phyloP scores from a whole-genome alignment of 2,329 filamentous ascomycete species.

The Leptographium galeiforme region DNA sequence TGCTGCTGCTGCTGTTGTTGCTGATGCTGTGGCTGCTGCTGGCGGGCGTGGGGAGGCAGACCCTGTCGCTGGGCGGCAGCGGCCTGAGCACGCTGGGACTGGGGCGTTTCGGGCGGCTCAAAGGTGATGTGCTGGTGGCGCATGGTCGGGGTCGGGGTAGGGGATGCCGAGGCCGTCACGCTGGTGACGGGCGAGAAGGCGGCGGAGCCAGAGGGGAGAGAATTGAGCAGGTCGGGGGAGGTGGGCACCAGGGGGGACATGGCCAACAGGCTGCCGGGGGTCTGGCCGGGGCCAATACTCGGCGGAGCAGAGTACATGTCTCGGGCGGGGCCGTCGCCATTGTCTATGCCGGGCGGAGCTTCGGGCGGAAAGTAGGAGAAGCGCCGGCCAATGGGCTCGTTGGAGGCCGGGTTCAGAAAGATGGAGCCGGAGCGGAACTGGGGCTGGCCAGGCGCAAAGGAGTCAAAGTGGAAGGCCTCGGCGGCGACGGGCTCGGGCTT shows the following conservation, averaged over 20 bases:
- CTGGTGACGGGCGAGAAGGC: conserved; percentile 23
- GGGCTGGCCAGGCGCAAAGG: conserved; percentile 19
- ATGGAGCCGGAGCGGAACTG: conserved; percentile 55
- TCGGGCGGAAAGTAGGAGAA: conserved; percentile 51
- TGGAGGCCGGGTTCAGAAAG: conserved; percentile 44
- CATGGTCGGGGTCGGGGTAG: conserved; percentile 22
- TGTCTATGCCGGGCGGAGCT: conserved; percentile 14
- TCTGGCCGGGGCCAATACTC: not conserved
- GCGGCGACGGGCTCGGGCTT: conserved; percentile 27
- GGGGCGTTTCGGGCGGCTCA: conserved; percentile 11
- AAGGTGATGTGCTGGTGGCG: conserved; percentile 14
- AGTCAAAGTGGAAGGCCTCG: conserved; percentile 10
- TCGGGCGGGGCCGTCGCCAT: conserved; percentile 8
- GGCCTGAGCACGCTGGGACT: conserved; percentile 11
- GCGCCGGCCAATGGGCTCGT: conserved; percentile 39
- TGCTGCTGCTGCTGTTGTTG: no score
- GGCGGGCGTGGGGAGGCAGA: no score
- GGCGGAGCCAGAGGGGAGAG: conserved; percentile 17
- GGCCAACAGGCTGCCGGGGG: not conserved
- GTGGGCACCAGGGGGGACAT: conserved; percentile 23
- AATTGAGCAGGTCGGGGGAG: conserved; percentile 28
- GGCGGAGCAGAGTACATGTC: conserved; percentile 23
- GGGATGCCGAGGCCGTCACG: conserved; percentile 11
- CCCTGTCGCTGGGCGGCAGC: conserved; percentile 6
- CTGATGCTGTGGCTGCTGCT: not conserved